These are phyloP conservation scores for Vigna trinervia DNA, from an alignment of 306 rosid species.

Conservation along the genomic window DNA sequence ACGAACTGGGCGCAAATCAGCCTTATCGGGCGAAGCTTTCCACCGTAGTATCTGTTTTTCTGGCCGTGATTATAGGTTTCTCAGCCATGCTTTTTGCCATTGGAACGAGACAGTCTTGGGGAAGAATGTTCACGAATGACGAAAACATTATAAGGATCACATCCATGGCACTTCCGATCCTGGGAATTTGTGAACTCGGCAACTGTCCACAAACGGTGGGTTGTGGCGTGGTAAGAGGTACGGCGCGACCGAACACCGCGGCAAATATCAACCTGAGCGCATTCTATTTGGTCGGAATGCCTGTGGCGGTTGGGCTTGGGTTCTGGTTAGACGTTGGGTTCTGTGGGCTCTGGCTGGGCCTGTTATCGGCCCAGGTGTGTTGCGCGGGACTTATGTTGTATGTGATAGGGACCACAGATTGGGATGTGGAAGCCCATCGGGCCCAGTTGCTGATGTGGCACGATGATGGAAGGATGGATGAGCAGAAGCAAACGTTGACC, in stretches of 20 bases:
- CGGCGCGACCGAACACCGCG: slow-evolving; percentile 83
- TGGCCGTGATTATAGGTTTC: slow-evolving; percentile 65
- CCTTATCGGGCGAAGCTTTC: slow-evolving; percentile 61
- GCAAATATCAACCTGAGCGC: slow-evolving; percentile 84
- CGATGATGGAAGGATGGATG: slow-evolving; percentile 33
- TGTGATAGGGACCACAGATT: slow-evolving; percentile 79
- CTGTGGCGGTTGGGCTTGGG: slow-evolving; percentile 86
- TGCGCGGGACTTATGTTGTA: slow-evolving; percentile 91
- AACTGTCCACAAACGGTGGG: slow-evolving; percentile 97
- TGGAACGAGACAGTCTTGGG: slow-evolving; percentile 71
- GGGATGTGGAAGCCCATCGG: slow-evolving; percentile 72
- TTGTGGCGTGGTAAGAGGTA: slow-evolving; percentile 88
- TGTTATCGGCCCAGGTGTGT: slow-evolving; percentile 81
- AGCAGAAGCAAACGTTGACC: slow-evolving; percentile 46
- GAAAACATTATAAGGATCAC: slow-evolving; percentile 67
- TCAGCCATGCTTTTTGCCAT: slow-evolving; percentile 64
- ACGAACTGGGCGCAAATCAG: slow-evolving; percentile 76
- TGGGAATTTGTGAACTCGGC: slow-evolving; percentile 91
- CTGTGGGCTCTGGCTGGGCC: slow-evolving; percentile 89
- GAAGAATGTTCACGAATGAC: slow-evolving; percentile 72
- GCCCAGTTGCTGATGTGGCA: slow-evolving; percentile 61
- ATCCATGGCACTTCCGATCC: slow-evolving; percentile 73
- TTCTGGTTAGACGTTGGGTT: slow-evolving; percentile 68
- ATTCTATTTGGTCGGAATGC: slow-evolving; percentile 90
- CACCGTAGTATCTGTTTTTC: slow-evolving; percentile 59